Evolutionary conservation across 371 early-diverging fungal genomes (phyloP), one percentile per base, ranked within the genome.

Genomic region (Syncephalastrum sp.): DNA sequence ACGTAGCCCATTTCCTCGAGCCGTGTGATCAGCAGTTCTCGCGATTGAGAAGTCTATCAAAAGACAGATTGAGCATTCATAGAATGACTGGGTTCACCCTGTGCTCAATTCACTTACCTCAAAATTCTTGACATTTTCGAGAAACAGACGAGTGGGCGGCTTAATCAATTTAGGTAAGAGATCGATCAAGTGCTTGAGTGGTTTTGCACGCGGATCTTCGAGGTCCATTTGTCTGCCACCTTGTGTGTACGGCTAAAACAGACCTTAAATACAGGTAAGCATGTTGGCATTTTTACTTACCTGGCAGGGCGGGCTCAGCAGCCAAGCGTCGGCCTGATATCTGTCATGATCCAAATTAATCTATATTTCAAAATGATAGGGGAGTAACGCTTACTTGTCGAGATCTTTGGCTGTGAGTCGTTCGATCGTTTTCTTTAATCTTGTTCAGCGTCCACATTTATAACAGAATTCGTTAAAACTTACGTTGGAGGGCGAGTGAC

Each of bases 301-400:
- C 68, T 95, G 96, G 57, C 93, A 93, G 1, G 95, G 93, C 19
- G 90, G 93, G 55, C 89, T 89, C 57, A 92, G 70, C 10, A 91
- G 71, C 94, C 94, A 92, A 38, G 85, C 80, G 53, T 87, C 72
- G 1, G 89, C 91, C 6, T 81, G 60, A 61, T 80, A 69, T 63
- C 81, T 81, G 21, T 15, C 50, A 16, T 1, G 14, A 29, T 5
- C 29, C 12, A 33, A 4, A 45, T 14, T 7, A 29, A 52, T 10
- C 10, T 42, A 7, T 50, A 44, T 16, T 17, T 48, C 46, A 21
- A 21, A 21, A 21, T 21, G 2, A 21, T 21, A 21, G 21, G 21
- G 21, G 21, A 21, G 48, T 19, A 21, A 12, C 42, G 27, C 52
- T 56, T 72, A 77, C 73, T 67, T 75, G 59, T 87, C 86, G 56